Base-by-base conservation (phyloP, 2,329 filamentous ascomycete genomes). In the Exophiala spinifera region DNA sequence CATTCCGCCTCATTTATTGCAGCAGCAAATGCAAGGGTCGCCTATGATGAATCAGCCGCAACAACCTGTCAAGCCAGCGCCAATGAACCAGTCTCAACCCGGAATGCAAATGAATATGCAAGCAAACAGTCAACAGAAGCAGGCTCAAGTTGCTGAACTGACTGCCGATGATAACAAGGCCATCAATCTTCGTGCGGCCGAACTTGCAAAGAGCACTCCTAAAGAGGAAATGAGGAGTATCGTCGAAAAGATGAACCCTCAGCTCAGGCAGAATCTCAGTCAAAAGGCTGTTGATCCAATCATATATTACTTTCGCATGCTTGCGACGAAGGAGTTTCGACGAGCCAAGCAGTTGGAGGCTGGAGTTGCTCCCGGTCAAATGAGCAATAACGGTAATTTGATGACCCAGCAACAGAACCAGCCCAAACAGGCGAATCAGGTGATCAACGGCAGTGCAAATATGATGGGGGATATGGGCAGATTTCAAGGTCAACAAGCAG, bases 401-500 rank as follows among this genome's bases (percentile, higher is more conserved):
- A 54, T 59, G 49, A 47, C 36, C 14, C 52, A 55, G 48, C 39
- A 46, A 23, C 57, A 60, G 45, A 54, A 46, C 36, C 53, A 56
- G 31, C 33, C 67, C 19, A 69, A 64, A 51, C 49, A 59, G 19
- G 52, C 52, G 48, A 47, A 34, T 42, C 56, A 55, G 37, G 48
- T 40, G 36, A 52, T 55, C 33, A 58, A 47, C 14, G 46, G 37
- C 7, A 49, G 46, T 50, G 23, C 37, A 61, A 65, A 40, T 31
- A 19, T 17, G 23, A 46, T 75, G 28, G 72, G 71, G 23, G 76
- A 72, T 53, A 68, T 84, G 59, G 78, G 79, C 51, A 79, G 81
- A 40, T 76, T 84, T 36, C 74, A 82, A 53, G 79, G 78, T 23
- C 82, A 84, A 61, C 83, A 85, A 67, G 78, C 78, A 37, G 82